phyloP scores from a whole-genome alignment of 129 eudicot species.

The Rutidosis leptorrhynchoides region DNA sequence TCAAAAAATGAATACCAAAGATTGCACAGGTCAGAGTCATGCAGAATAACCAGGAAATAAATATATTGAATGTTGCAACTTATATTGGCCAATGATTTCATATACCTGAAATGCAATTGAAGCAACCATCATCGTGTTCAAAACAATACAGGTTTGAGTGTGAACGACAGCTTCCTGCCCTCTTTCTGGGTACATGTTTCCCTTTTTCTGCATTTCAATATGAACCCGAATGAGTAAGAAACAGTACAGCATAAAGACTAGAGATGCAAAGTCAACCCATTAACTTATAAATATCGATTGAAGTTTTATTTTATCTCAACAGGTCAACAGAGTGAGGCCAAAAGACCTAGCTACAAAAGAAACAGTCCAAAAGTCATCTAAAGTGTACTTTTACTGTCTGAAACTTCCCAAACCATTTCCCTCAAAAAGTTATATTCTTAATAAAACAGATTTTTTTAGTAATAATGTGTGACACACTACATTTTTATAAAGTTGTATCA shows the following conservation, averaged over 20 bases:
- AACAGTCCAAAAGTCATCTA: background rate
- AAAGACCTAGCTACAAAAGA: background rate
- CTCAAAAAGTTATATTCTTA: background rate
- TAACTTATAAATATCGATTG: background rate
- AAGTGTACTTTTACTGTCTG: background rate
- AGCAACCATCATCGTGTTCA: constrained; percentile 60
- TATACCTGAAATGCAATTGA: constrained; percentile 62
- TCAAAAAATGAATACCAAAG: background rate
- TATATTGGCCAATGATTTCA: constrained; percentile 5
- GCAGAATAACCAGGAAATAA: background rate
- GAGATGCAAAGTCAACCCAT: background rate
- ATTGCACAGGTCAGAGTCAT: background rate
- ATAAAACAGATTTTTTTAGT: background rate
- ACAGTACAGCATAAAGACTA: background rate
- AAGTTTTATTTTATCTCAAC: background rate
- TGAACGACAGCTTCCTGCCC: constrained; percentile 44
- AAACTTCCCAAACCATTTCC: background rate
- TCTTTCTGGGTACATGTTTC: constrained; percentile 45
- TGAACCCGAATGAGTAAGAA: constrained; percentile 10
- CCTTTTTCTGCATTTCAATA: constrained; percentile 43
- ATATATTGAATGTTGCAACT: background rate
- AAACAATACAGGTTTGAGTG: constrained; percentile 60
- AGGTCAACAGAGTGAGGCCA: background rate
- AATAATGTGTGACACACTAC: background rate
- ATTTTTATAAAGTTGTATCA: background rate